Conservation (phyloP, 768 basidiomycete genomes). For the Psilocybe cyanescens region DNA sequence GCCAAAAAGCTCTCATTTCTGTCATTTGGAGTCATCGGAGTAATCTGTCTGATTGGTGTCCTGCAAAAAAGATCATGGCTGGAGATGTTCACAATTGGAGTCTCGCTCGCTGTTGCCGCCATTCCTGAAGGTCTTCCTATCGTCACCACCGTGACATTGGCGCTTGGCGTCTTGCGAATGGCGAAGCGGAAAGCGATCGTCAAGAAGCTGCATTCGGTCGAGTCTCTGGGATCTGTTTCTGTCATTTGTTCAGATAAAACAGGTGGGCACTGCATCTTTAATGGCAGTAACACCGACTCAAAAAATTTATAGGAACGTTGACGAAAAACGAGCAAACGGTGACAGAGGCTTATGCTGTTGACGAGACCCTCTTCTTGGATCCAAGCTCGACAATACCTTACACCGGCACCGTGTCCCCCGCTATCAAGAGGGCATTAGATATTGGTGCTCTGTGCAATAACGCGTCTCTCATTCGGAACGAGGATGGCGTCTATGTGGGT, state of each 20-base stretch:
- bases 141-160: conserved; percentile 96
- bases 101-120: conserved; percentile 97
- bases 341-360: conserved; percentile 84
- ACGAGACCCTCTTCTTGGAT: conserved; percentile 76
- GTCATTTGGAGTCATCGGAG: conserved; percentile 93
- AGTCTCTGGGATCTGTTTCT: conserved; percentile 92
- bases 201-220: conserved; percentile 95
- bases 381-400: conserved; percentile 44
- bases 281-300: neutral
- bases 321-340: conserved; percentile 98
- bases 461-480: conserved; percentile 64
- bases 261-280: conserved; percentile 45
- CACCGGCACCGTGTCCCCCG: conserved; percentile 52
- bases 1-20: conserved; percentile 89
- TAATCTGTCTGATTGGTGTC: conserved; percentile 91
- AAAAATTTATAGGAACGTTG: conserved; percentile 67
- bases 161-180: conserved; percentile 93
- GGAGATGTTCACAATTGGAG: conserved; percentile 99
- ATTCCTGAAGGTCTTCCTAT: conserved; percentile 97
- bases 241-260: conserved; percentile 99
- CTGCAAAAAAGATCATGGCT: conserved; percentile 87
- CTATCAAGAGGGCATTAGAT: conserved; percentile 75
- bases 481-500: conserved; percentile 76
- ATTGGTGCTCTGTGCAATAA: conserved; percentile 93
- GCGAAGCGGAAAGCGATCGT: conserved; percentile 94